Evolutionary conservation across 1,284 basidiomycete species (phyloP), one percentile per base, ranked within the genome.

Genomic region (Irpex sp.): DNA sequence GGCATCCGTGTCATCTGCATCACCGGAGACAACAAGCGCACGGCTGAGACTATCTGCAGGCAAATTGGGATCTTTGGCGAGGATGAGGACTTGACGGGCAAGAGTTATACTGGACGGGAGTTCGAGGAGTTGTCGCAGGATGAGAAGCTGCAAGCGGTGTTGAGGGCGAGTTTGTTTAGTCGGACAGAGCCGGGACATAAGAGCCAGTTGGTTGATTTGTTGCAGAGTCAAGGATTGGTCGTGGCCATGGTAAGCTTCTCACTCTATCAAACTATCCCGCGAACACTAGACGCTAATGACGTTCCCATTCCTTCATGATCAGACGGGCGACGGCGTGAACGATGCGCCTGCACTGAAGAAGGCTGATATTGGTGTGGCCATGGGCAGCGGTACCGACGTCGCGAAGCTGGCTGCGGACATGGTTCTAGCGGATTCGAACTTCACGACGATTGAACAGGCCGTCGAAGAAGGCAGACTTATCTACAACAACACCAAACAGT

Each of bases 401-500:
- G 97, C 97, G 63, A 98, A 98, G 78, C 83, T 98, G 67, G 97
- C 97, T 8, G 95, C 96, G 21, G 97, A 99, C 76, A 97, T 95
- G 93, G 93, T 96, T 43, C 86, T 96, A 55, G 92, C 94, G 2
- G 91, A 93, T 73, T 92, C 90, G 11, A 93, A 93, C 77, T 93
- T 93, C 72, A 85, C 95, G 5, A 98, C 97, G 1, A 97, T 99
- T 74, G 90, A 97, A 70, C 84, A 89, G 65, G 97, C 97, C 2
- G 95, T 99, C 47, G 95, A 98, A 76, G 96, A 98, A 78, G 97
- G 97, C 68, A 83, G 97, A 74, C 83, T 94, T 61, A 99, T 99
- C 74, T 99, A 98, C 79, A 98, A 98, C 81, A 98, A 98, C 78
- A 98, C 95, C 58, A 98, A 98, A 79, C 94, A 97, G 74, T 99